Evolutionary conservation across 805 yeast genomes (phyloP), one percentile per base, ranked within the genome.

Genomic region (Dipodascus geniculatus): DNA sequence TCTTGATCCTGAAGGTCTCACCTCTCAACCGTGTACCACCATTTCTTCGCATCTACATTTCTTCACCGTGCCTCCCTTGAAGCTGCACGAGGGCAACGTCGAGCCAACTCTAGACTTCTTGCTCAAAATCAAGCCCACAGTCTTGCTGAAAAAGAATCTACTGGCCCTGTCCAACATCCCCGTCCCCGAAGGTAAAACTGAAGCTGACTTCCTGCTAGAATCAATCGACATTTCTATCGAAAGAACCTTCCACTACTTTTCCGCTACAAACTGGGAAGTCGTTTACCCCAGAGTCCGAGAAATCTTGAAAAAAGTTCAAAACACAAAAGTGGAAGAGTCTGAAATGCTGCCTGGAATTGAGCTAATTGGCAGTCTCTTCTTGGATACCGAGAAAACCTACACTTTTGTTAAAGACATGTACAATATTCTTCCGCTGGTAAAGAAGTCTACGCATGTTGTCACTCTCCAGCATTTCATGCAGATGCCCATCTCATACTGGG

Each of bases 401-500:
- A 62, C 62, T 6, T 74, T 74, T 55, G 59, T 79, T 50, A 71
- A 69, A 24, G 65, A 76, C 49, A 54, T 77, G 16, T 67, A 71
- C 55, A 64, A 64, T 11, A 55, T 76, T n/a, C 56, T 74, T 0
- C 65, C 66, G 14, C 55, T 68, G 2, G 63, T 75, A 17, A 72
- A 69, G 55, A 74, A 73, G 58, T 70, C 74, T 2, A 65, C 77
- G 0, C 80, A 77, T 56, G 74, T 74, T 52, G 73, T 72, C 56
- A 53, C 77, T 22, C 57, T 78, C 8, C 65, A 78, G 48, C 67
- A 71, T 48, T 79, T 72, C 56, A 69, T 79, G 48, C 63, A 79
- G n/a, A 72, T 73, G 51, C 65, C 78, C 2, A 57, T 79, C 3
- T 66, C 69, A 55, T 65, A 69, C 48, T 81, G 85, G 85, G 44